phyloP scores from a whole-genome alignment of 495 filamentous ascomycete genomes.

The Aspergillus olivimuriae region DNA sequence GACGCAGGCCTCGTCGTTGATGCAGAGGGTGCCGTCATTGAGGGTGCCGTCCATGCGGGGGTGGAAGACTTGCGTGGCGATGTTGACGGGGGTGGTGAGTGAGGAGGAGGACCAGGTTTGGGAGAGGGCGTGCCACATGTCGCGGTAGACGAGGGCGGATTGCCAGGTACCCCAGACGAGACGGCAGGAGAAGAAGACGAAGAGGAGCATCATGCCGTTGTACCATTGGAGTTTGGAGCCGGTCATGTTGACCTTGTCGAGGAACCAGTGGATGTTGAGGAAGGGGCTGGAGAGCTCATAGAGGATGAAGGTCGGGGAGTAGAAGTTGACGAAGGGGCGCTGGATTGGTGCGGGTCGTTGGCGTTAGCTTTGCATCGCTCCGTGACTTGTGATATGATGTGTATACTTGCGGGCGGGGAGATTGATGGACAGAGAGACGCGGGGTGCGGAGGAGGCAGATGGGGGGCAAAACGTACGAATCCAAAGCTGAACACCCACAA shows the following conservation, averaged over 20 bases:
- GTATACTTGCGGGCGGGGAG: not conserved
- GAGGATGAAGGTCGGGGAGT: constrained; percentile 85
- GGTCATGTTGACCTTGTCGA: constrained; percentile 93
- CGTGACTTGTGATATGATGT: not conserved
- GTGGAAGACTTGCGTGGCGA: constrained; percentile 34
- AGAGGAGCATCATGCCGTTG: constrained; percentile 64
- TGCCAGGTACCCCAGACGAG: constrained; percentile 89
- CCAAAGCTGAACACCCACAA: constrained; percentile 83
- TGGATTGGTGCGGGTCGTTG: not conserved
- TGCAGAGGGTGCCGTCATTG: constrained; percentile 25
- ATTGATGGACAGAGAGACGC: not conserved
- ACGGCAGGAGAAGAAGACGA: constrained; percentile 80
- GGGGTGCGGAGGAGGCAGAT: not conserved
- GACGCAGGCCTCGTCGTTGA: constrained; percentile 30
- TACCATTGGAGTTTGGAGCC: constrained; percentile 75
- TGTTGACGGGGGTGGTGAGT: constrained; percentile 21
- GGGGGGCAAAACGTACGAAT: constrained; percentile 61
- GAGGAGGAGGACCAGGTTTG: constrained; percentile 32
- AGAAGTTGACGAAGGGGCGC: constrained; percentile 88
- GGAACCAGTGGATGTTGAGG: constrained; percentile 99
- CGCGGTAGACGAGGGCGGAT: constrained; percentile 65
- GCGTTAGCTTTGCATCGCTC: not conserved
- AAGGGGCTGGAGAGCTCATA: constrained; percentile 95
- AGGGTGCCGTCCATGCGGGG: too few species aligned
- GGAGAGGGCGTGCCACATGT: constrained; percentile 65